Base-by-base conservation (phyloP, 768 basidiomycete species). In the Tylopilus felleus region DNA sequence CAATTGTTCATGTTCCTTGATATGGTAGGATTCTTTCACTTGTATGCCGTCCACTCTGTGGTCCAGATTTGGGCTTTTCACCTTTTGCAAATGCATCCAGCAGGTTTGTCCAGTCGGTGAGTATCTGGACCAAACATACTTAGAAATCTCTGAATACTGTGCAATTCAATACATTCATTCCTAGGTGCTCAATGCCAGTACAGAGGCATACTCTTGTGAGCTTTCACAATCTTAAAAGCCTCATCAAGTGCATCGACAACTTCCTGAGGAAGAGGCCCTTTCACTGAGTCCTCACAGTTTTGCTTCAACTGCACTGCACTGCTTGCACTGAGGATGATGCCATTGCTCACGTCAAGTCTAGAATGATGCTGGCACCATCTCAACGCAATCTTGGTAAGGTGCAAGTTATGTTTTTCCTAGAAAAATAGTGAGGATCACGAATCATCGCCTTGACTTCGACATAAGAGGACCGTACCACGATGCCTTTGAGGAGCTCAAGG, bases 51-150 rank as follows among this genome's bases (percentile, higher is more conserved):
- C 88, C 84, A 54, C 85, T 87, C 67, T 97, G 96, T 45, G 96
- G 96, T 17, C 96, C 97, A n/a, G 93, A 82, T 70, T 90, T 92
- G 50, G 92, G 93, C 70, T 88, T 91, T 70, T 85, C 77, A 43
- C 93, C 95, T 63, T 82, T 84, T 48, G 83, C 74, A 68, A 94
- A 90, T 0, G 84, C 84, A 58, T 88, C 84, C 47, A 93, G 71
- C n/a, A 93, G n/a, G n/a, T n/a, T n/a, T n/a, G n/a, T n/a, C n/a
- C n/a, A n/a, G n/a, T n/a, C n/a, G n/a, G n/a, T n/a, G n/a, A n/a
- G n/a, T n/a, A n/a, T n/a, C n/a, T n/a, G n/a, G n/a, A n/a, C n/a
- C n/a, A n/a, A n/a, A n/a, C n/a, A n/a, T n/a, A n/a, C n/a, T n/a
- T n/a, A n/a, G n/a, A n/a, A n/a, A n/a, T n/a, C 5, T 8, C 8